Conservation (phyloP, 208 protist species). For the Giardia duodenalis region DNA sequence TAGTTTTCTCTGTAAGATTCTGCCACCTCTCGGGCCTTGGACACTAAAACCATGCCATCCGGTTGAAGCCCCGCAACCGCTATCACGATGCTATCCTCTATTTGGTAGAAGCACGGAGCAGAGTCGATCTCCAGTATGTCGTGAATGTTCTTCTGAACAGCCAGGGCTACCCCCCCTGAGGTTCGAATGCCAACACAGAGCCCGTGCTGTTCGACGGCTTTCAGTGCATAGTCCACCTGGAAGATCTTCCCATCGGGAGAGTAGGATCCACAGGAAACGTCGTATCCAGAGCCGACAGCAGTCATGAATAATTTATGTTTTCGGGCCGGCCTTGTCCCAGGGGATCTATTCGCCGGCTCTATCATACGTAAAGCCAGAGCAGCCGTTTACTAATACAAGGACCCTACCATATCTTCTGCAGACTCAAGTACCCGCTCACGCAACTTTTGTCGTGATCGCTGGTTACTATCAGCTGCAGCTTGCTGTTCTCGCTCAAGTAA, state of each 20-base stretch:
- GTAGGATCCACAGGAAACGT: background rate
- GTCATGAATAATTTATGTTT: too few relatives aligned
- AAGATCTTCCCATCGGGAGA: background rate
- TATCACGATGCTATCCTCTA: background rate
- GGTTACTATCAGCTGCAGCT: background rate
- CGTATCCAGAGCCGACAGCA: slow-evolving; percentile 1
- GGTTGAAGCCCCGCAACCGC: background rate
- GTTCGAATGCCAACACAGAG: background rate
- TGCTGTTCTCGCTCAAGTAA: slow-evolving; percentile 4
- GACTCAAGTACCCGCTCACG: slow-evolving; percentile 19
- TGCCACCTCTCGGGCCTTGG: background rate
- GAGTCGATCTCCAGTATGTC: background rate
- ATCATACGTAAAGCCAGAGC: too few relatives aligned
- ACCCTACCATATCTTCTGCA: background rate
- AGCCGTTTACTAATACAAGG: background rate
- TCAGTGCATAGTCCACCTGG: slow-evolving; percentile 4
- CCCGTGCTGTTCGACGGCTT: background rate
- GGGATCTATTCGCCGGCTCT: too few relatives aligned
- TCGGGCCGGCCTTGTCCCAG: too few relatives aligned
- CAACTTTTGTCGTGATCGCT: background rate
- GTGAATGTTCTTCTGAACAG: background rate
- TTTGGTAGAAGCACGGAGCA: background rate
- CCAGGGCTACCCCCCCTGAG: background rate
- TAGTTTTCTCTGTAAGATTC: background rate
- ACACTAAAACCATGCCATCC: background rate